phyloP scores from a whole-genome alignment of 1,139 yeast genomes.

The Diutina catenulata region DNA sequence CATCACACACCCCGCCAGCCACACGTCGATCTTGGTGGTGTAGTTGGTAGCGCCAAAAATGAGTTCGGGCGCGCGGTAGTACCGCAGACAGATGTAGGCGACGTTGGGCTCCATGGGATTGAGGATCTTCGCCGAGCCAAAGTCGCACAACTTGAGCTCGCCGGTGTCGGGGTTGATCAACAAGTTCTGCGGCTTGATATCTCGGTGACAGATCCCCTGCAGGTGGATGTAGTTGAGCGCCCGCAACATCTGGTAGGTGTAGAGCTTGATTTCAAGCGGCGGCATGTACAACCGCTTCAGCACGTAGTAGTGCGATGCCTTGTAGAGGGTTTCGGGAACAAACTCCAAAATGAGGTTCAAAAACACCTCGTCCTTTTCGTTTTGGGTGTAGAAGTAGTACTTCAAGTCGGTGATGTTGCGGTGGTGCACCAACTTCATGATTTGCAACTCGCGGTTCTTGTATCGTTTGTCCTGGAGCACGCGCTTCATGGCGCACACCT shows the following conservation, averaged over 20 bases:
- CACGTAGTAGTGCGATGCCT: constrained; percentile 75
- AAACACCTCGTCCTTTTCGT: constrained; percentile 70
- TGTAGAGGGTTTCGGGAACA: constrained; percentile 89
- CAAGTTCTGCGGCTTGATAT: constrained; percentile 91
- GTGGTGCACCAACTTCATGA: constrained; percentile 84
- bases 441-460: constrained; percentile 92
- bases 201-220: constrained; percentile 91
- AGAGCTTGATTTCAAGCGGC: constrained; percentile 72
- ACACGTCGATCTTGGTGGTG: constrained; percentile 93
- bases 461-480: constrained; percentile 92
- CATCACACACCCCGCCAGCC: constrained; percentile 99
- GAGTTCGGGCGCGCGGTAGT: constrained; percentile 90
- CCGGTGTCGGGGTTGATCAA: constrained; percentile 80
- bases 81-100: constrained; percentile 90
- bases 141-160: constrained; percentile 83
- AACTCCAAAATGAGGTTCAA: constrained; percentile 81
- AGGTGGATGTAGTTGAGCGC: constrained; percentile 88
- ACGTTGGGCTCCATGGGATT: constrained; percentile 90
- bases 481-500: constrained; percentile 82
- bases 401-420: constrained; percentile 80
- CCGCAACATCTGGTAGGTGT: constrained; percentile 84
- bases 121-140: constrained; percentile 94
- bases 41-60: constrained; percentile 86
- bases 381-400: constrained; percentile 79
- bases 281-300: constrained; percentile 80